Conservation (phyloP, 2,329 filamentous ascomycete genomes). For the Beauveria brongniartii region DNA sequence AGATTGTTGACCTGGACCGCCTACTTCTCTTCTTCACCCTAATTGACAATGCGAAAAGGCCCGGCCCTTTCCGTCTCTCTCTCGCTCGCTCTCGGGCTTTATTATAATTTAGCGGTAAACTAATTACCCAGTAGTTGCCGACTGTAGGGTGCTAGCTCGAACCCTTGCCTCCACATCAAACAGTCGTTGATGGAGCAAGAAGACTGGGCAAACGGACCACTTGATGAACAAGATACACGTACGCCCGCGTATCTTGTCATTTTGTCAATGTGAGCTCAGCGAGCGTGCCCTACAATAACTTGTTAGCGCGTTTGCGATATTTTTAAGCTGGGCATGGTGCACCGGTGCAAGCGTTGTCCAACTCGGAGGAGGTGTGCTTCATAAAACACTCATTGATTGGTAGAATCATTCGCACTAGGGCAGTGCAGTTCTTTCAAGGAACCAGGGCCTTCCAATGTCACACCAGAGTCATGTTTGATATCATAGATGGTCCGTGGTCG, state of each 20-base stretch:
- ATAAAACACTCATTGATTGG: neutral
- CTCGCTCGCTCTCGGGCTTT: neutral
- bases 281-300: too few species aligned
- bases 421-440: neutral
- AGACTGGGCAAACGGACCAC: too few species aligned
- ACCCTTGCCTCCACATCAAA: neutral
- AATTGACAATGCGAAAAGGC: neutral
- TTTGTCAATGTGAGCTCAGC: too few species aligned
- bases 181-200: too few species aligned
- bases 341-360: neutral
- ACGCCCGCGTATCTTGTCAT: too few species aligned
- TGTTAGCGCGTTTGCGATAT: too few species aligned
- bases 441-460: neutral
- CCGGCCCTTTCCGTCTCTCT: slow-evolving; percentile 6
- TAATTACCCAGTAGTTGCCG: neutral
- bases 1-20: too few species aligned
- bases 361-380: neutral
- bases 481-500: neutral
- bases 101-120: neutral
- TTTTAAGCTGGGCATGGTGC: neutral
- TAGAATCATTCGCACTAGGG: neutral
- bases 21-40: neutral
- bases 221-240: too few species aligned
- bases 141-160: neutral
- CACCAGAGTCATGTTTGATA: neutral